These are phyloP conservation scores for Ophiosphaerella korrae DNA, from an alignment of 2,329 filamentous ascomycete genomes.

Conservation along the genomic window DNA sequence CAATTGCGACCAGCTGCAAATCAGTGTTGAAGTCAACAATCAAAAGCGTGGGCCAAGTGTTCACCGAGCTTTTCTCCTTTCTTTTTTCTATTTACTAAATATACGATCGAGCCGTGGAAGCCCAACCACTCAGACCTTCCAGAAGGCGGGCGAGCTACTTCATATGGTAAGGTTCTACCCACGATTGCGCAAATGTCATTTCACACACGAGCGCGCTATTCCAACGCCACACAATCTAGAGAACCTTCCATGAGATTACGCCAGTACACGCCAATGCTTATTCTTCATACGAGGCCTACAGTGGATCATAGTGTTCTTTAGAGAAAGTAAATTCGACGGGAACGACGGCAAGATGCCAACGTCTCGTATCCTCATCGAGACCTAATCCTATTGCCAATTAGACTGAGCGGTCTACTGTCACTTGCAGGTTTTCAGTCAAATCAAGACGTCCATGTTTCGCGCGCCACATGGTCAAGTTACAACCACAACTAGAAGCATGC, in stretches of 20 bases:
- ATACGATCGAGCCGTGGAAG: not conserved
- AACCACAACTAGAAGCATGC: slow-evolving; percentile 2
- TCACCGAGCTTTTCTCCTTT: not conserved
- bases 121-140: not conserved
- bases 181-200: not conserved
- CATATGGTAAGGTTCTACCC: not conserved
- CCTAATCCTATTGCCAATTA: too few relatives aligned
- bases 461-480: not conserved
- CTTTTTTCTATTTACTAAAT: not conserved
- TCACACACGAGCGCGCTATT: slow-evolving; percentile 4
- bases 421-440: too few relatives aligned
- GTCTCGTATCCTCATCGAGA: not conserved
- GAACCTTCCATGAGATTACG: not conserved
- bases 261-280: not conserved
- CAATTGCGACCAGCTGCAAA: not conserved
- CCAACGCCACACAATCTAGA: slow-evolving; percentile 1
- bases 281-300: not conserved
- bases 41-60: slow-evolving; percentile 1
- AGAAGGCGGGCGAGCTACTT: slow-evolving; percentile 4
- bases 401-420: too few relatives aligned
- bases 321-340: not conserved
- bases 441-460: too few relatives aligned
- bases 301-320: not conserved
- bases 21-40: not conserved
- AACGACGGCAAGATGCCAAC: not conserved